A percentile compares a stretch with the other conserved stretches of the same genome.
Conservation (phyloP, 2,329 filamentous ascomycete species). For the Keithomyces neogunnii region DNA sequence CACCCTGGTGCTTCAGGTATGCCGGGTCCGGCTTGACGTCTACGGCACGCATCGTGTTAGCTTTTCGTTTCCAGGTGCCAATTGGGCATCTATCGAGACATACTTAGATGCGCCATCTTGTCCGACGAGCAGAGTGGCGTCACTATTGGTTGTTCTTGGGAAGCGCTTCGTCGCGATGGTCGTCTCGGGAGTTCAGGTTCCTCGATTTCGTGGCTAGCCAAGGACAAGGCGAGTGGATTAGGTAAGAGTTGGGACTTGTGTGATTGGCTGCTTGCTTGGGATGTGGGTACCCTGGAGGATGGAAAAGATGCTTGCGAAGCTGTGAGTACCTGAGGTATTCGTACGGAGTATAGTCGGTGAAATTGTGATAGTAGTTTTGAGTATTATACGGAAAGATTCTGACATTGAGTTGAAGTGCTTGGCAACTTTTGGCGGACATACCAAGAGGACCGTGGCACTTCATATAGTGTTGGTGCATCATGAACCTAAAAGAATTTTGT, state of each 20-base stretch:
- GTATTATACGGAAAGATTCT: no score
- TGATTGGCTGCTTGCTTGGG: background rate
- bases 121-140: constrained; percentile 14
- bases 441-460: no score
- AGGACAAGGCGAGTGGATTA: constrained; percentile 9
- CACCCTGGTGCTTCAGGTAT: constrained; percentile 31
- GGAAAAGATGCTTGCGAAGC: no score
- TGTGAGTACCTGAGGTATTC: no score
- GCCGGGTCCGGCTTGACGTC: constrained; percentile 35
- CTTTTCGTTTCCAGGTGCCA: background rate
- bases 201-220: constrained; percentile 2
- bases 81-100: constrained; percentile 2
- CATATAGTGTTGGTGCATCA: no score
- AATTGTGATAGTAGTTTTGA: no score
- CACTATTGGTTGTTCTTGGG: constrained; percentile 11
- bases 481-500: no score
- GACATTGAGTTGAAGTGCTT: no score
- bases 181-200: constrained; percentile 4
- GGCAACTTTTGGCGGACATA: no score
- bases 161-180: constrained; percentile 15
- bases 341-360: no score
- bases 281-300: constrained; percentile 1
- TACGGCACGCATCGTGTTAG: constrained; percentile 19
- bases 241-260: constrained; percentile 6
- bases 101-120: constrained; percentile 33